phyloP scores from a whole-genome alignment of 352 stramenopile species.

The Phytophthora pisi region DNA sequence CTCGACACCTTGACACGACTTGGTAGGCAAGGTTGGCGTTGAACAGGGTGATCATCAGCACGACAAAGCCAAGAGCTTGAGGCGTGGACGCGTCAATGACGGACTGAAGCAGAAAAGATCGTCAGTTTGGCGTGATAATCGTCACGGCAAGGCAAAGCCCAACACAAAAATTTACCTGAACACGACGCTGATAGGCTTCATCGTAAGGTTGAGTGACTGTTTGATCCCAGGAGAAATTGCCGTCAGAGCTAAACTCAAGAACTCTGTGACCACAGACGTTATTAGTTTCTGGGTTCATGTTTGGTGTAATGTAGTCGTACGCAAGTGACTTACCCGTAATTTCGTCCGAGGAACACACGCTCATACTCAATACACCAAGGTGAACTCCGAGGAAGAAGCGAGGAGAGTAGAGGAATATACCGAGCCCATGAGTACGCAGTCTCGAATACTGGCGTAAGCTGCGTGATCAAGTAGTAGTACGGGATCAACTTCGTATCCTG shows the following conservation, averaged over 20 bases:
- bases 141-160: not conserved
- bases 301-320: too few species aligned
- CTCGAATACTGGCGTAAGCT: slow-evolving; percentile 40
- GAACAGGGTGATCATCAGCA: slow-evolving; percentile 17
- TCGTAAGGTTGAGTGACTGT: slow-evolving; percentile 41
- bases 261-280: slow-evolving; percentile 22
- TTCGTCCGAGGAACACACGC: slow-evolving; percentile 59
- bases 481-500: slow-evolving; percentile 56
- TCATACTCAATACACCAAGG: slow-evolving; percentile 48
- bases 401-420: slow-evolving; percentile 26
- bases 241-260: slow-evolving; percentile 36
- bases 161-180: slow-evolving; percentile 32
- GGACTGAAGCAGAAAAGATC: slow-evolving; percentile 14
- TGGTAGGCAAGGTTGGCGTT: slow-evolving; percentile 12
- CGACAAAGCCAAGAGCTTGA: slow-evolving; percentile 13
- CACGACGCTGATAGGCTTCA: slow-evolving; percentile 16
- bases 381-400: slow-evolving; percentile 18
- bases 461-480: slow-evolving; percentile 59
- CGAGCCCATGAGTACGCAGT: slow-evolving; percentile 24
- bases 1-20: slow-evolving; percentile 9
- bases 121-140: not conserved
- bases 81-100: slow-evolving; percentile 34
- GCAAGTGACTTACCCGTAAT: slow-evolving; percentile 56
- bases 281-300: not conserved
- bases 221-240: slow-evolving; percentile 40